Percentiles rank a stretch among this genome's conserved stretches.
phyloP scores from a whole-genome alignment of 306 rosid species.

The Cucurbita pepo region DNA sequence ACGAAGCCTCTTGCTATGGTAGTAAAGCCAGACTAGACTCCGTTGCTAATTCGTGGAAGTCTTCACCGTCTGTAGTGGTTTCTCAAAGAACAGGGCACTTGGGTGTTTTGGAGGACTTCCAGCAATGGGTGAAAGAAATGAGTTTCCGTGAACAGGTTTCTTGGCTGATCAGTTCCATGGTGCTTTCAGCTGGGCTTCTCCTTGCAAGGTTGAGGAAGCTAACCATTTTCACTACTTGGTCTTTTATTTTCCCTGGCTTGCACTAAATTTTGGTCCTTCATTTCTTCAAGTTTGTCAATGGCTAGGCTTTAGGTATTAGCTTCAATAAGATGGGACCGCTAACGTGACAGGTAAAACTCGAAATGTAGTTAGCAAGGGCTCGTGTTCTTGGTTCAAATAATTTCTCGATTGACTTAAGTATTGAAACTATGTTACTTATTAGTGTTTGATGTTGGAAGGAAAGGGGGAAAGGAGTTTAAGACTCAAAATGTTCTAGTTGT shows the following conservation, averaged over 20 bases:
- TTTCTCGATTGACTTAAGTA: not conserved
- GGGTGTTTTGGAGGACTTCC: slow-evolving; percentile 37
- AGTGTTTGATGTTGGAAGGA: not conserved
- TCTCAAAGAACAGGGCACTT: slow-evolving; percentile 19
- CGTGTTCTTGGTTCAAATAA: not conserved
- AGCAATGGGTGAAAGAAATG: slow-evolving; percentile 41
- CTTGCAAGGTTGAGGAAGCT: slow-evolving; percentile 38
- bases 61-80: slow-evolving; percentile 23
- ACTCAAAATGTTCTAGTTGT: not conserved
- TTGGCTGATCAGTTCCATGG: slow-evolving; percentile 96
- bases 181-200: slow-evolving; percentile 70
- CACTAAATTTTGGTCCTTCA: not conserved
- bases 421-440: not conserved
- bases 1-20: slow-evolving; percentile 60
- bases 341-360: not conserved
- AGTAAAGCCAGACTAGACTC: slow-evolving; percentile 60
- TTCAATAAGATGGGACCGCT: not conserved
- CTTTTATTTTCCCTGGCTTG: not conserved
- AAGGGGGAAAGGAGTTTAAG: not conserved
- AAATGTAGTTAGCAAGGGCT: not conserved
- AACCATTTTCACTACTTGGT: not conserved
- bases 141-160: slow-evolving; percentile 58
- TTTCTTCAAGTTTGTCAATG: not conserved
- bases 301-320: not conserved
- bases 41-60: slow-evolving; percentile 67